Conservation (phyloP, 2,329 filamentous ascomycete genomes). For the Ophiocordyceps polyrhachis-furcata region DNA sequence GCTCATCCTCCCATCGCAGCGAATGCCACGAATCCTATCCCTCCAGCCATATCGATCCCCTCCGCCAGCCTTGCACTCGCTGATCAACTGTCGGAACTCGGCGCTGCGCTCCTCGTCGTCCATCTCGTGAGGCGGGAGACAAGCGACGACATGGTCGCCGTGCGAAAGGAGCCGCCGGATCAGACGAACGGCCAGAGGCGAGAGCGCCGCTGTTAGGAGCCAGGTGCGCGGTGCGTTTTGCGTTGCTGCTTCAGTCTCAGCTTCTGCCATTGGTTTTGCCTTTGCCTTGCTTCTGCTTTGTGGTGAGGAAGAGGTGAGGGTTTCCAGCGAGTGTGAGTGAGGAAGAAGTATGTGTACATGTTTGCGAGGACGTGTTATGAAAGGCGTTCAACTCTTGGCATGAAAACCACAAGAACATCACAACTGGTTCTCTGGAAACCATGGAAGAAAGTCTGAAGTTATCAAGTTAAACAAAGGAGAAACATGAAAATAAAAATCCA, state of each 20-base stretch:
- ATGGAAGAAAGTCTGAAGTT: not conserved
- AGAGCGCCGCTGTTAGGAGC: constrained; percentile 77
- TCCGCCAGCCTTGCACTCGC: constrained; percentile 42
- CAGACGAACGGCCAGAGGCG: constrained; percentile 67
- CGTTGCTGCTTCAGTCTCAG: constrained; percentile 26
- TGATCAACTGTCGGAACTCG: constrained; percentile 65
- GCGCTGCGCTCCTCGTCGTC: constrained; percentile 57
- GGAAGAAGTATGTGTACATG: too few species aligned
- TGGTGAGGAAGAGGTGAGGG: not conserved
- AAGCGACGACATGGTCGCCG: constrained; percentile 78
- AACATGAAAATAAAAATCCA: not conserved
- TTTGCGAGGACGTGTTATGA: too few species aligned
- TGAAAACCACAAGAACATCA: too few species aligned
- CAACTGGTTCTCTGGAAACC: too few species aligned
- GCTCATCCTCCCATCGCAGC: constrained; percentile 44
- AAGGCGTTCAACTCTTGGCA: too few species aligned
- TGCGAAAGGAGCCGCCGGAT: constrained; percentile 70
- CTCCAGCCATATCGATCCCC: constrained; percentile 62
- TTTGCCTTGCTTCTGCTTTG: constrained; percentile 1
- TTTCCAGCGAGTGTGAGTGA: not conserved
- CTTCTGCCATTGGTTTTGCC: constrained; percentile 11
- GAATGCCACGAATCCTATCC: constrained; percentile 50
- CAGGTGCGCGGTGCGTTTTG: constrained; percentile 70
- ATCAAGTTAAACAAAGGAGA: not conserved
- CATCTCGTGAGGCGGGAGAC: constrained; percentile 60